Evolutionary conservation across 2,329 filamentous ascomycete genomes (phyloP).

Genomic region (Colletotrichum sp.): DNA sequence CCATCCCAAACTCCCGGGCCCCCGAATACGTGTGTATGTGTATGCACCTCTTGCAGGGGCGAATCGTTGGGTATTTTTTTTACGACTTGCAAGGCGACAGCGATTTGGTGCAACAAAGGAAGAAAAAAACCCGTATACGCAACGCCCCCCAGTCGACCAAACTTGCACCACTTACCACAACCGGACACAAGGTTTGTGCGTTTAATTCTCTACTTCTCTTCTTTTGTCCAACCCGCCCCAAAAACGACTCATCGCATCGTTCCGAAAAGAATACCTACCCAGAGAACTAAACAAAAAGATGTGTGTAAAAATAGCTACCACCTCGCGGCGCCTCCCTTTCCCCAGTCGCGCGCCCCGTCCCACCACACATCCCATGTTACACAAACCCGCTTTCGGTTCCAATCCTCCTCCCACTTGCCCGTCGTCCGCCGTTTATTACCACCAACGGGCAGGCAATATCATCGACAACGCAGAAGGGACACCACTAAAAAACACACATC

Average conservation of each 20-base stretch:
- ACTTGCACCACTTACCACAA: background rate
- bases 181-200: background rate
- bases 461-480: background rate
- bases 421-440: background rate
- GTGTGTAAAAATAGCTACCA: slow-evolving; percentile 9
- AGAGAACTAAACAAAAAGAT: background rate
- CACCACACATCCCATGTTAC: slow-evolving; percentile 1
- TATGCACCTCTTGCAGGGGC: background rate
- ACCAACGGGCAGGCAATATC: background rate
- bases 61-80: background rate
- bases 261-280: background rate
- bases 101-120: background rate
- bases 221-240: background rate
- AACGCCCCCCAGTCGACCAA: background rate
- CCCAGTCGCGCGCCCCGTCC: background rate
- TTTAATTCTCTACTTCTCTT: background rate
- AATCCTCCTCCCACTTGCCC: slow-evolving; percentile 8
- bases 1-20: background rate
- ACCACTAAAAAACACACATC: background rate
- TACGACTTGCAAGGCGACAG: background rate
- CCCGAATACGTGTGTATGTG: background rate
- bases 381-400: slow-evolving; percentile 1
- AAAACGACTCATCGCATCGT: background rate
- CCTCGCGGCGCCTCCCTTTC: slow-evolving; percentile 11
- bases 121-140: background rate